These are phyloP conservation scores for Phialophora verrucosa DNA, from an alignment of 2,329 filamentous ascomycete species.

Conservation along the genomic window DNA sequence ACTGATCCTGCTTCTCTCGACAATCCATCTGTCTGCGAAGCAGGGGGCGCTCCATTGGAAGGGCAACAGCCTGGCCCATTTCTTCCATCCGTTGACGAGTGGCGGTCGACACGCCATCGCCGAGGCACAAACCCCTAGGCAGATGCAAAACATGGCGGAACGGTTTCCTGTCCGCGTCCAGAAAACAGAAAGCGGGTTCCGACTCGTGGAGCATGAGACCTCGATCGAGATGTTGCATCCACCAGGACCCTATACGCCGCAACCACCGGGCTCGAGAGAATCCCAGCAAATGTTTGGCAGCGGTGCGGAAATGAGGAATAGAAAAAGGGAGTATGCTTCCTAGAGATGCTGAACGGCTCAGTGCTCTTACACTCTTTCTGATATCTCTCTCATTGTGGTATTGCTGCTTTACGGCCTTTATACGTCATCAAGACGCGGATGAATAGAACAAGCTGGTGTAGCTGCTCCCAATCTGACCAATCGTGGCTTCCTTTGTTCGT, in stretches of 20 bases:
- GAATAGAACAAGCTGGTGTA: background rate
- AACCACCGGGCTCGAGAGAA: background rate
- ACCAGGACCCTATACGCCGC: background rate
- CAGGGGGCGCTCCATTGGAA: background rate
- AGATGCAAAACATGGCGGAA: conserved; percentile 3
- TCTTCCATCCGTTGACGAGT: background rate
- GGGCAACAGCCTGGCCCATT: background rate
- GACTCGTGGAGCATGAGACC: background rate
- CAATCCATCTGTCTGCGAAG: background rate
- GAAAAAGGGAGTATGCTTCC: background rate
- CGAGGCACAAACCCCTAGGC: background rate
- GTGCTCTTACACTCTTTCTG: background rate
- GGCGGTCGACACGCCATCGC: background rate
- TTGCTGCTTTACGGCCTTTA: background rate
- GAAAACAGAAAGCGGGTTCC: background rate
- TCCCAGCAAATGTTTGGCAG: background rate
- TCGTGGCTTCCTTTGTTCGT: background rate
- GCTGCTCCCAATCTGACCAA: background rate
- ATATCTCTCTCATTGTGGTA: background rate
- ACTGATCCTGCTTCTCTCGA: background rate
- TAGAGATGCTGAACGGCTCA: background rate
- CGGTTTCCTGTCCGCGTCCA: background rate
- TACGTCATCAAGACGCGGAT: background rate
- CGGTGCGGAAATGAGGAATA: background rate
- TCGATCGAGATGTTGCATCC: background rate